phyloP scores from a whole-genome alignment of 805 yeast genomes.

The Pichia cabralensis region DNA sequence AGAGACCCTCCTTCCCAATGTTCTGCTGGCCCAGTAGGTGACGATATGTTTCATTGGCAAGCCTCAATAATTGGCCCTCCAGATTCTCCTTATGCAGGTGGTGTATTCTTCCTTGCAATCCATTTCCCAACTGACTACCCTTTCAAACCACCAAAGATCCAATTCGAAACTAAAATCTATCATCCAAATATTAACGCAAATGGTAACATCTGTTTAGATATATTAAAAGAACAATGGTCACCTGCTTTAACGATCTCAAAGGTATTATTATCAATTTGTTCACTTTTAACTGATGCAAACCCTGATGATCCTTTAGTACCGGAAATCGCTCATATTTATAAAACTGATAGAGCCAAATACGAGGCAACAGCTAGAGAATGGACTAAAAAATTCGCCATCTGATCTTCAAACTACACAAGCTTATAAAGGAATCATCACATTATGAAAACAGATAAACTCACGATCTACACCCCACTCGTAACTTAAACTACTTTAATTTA shows the following conservation, averaged over 20 bases:
- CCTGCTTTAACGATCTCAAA: conserved; percentile 96
- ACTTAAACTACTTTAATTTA: too few relatives aligned
- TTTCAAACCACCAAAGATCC: conserved; percentile 93
- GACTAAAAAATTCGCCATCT: conserved; percentile 97
- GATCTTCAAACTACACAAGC: too few relatives aligned
- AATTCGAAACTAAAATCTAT: conserved; percentile 90
- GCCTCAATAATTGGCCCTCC: conserved; percentile 99
- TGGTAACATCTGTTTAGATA: conserved; percentile 94
- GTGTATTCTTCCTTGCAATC: conserved; percentile 91
- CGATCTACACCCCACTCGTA: too few relatives aligned
- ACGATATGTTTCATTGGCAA: conserved; percentile 98
- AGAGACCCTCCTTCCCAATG: conserved; percentile 99
- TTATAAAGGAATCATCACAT: too few relatives aligned
- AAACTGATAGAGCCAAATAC: conserved; percentile 86
- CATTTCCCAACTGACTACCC: conserved; percentile 99
- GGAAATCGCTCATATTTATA: conserved; percentile 93
- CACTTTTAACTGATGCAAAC: conserved; percentile 92
- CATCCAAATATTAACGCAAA: conserved; percentile 95
- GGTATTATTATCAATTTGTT: conserved; percentile 88
- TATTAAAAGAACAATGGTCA: conserved; percentile 97
- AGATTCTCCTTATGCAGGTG: conserved; percentile 74
- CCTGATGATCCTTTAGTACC: conserved; percentile 99
- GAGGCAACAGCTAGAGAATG: conserved; percentile 97
- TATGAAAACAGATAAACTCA: too few relatives aligned
- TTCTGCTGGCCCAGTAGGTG: conserved; percentile 98